A percentile compares a stretch with the other conserved stretches of the same genome.
Conservation (phyloP, 164 flowering plant species). For the Stephania cephalantha region DNA sequence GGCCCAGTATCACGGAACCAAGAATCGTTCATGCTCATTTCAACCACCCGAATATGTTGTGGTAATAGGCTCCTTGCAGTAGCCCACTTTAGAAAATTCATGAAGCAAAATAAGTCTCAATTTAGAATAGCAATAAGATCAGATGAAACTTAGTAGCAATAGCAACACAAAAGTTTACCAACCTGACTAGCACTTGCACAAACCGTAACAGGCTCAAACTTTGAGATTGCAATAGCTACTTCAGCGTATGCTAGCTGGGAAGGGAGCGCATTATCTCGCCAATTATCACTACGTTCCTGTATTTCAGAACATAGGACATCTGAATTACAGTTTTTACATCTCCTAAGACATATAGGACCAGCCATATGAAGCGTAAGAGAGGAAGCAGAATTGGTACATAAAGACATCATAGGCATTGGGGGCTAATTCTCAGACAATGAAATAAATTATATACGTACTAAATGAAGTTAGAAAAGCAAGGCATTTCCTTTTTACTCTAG, state of each 20-base stretch:
- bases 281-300: slow-evolving; percentile 84
- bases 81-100: slow-evolving; percentile 47
- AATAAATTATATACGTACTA: no score
- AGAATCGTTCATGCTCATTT: slow-evolving; percentile 88
- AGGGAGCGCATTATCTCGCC: slow-evolving; percentile 65
- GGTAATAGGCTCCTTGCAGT: slow-evolving; percentile 72
- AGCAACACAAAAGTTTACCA: slow-evolving; percentile 5
- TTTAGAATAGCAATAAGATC: background rate
- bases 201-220: slow-evolving; percentile 83
- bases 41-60: slow-evolving; percentile 57
- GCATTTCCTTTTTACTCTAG: no score
- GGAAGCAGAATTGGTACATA: background rate
- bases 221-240: slow-evolving; percentile 75
- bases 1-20: slow-evolving; percentile 97
- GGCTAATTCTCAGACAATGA: no score
- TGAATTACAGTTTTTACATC: background rate
- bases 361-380: background rate
- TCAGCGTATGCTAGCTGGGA: slow-evolving; percentile 58
- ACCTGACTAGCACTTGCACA: slow-evolving; percentile 86
- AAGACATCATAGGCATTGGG: no score
- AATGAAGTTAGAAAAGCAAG: no score
- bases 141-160: background rate
- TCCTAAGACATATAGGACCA: background rate
- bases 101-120: background rate
- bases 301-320: slow-evolving; percentile 4